Evolutionary conservation across 306 rosid genomes (phyloP).

Genomic region (Corylus americana): DNA sequence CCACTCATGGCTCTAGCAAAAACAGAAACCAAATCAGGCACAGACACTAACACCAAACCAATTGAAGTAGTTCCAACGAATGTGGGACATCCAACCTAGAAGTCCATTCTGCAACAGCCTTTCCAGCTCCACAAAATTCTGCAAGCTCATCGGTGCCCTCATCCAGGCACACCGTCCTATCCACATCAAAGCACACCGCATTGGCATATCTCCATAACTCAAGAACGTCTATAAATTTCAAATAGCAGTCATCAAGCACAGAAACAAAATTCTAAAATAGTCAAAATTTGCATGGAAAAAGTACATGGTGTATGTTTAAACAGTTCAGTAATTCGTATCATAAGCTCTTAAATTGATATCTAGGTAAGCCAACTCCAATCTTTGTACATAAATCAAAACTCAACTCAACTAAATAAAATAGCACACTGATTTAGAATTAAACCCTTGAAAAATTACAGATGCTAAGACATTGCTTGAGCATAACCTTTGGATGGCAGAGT

Average conservation of each 20-base stretch:
- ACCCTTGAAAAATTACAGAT: background rate
- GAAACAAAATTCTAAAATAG: slow-evolving; percentile 3
- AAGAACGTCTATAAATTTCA: slow-evolving; percentile 41
- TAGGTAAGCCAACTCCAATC: background rate
- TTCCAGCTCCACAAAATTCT: slow-evolving; percentile 93
- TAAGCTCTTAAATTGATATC: background rate
- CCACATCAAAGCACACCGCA: slow-evolving; percentile 66
- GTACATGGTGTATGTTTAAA: background rate
- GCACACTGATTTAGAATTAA: background rate
- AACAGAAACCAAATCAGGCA: slow-evolving; percentile 28
- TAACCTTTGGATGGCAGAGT: slow-evolving; percentile 57
- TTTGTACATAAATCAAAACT: background rate
- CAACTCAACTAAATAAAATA: background rate
- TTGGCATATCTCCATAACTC: slow-evolving; percentile 58
- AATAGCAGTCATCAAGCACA: slow-evolving; percentile 6
- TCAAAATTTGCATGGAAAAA: background rate
- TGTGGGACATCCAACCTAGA: slow-evolving; percentile 53
- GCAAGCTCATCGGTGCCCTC: slow-evolving; percentile 97
- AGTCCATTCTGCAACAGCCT: slow-evolving; percentile 95
- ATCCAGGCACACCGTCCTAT: slow-evolving; percentile 73
- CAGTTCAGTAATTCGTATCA: background rate
- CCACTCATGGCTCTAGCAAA: slow-evolving; percentile 91
- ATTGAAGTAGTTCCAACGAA: slow-evolving; percentile 3
- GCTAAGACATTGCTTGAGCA: background rate
- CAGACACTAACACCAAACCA: slow-evolving; percentile 12